Evolutionary conservation across 1,139 yeast species (phyloP).

Genomic region (Magnusiomyces sp.): DNA sequence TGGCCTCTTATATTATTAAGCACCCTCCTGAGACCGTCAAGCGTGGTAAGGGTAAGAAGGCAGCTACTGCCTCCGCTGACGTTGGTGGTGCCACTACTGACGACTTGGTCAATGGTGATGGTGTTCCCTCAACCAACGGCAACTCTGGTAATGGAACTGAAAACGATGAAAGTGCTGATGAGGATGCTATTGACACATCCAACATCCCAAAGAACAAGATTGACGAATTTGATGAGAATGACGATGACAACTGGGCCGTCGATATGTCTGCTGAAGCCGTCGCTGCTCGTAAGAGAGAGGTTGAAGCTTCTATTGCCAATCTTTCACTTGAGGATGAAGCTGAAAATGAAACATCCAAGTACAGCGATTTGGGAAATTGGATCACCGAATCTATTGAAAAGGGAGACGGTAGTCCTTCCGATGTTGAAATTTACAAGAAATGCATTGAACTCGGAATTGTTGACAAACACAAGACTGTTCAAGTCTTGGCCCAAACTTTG

Average conservation of each 20-base stretch:
- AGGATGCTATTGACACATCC: constrained; percentile 79
- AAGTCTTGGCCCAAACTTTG: constrained; percentile 84
- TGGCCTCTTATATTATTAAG: constrained; percentile 78
- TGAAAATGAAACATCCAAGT: constrained; percentile 31
- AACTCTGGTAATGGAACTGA: constrained; percentile 28
- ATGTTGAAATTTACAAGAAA: constrained; percentile 87
- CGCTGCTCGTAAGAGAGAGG: constrained; percentile 80
- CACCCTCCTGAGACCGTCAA: constrained; percentile 73
- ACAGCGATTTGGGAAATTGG: constrained; percentile 89
- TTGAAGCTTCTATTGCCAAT: constrained; percentile 49
- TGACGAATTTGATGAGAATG: constrained; percentile 30
- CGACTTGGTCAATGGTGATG: constrained; percentile 39
- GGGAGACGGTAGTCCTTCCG: constrained; percentile 51
- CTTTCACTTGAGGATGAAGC: constrained; percentile 36
- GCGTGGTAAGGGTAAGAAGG: constrained; percentile 46
- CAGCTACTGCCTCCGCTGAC: constrained; percentile 85
- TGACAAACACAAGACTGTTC: constrained; percentile 68
- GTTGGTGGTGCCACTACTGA: constrained; percentile 74
- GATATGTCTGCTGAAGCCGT: constrained; percentile 97
- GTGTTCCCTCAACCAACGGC: constrained; percentile 20
- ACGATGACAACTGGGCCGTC: constrained; percentile 96
- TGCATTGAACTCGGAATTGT: constrained; percentile 71
- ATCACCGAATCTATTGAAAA: constrained; percentile 32
- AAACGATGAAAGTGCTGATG: constrained; percentile 42
- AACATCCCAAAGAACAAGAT: constrained; percentile 37